Base-by-base conservation (phyloP, 176 grass and related monocot species). In the Melocanna baccifera region DNA sequence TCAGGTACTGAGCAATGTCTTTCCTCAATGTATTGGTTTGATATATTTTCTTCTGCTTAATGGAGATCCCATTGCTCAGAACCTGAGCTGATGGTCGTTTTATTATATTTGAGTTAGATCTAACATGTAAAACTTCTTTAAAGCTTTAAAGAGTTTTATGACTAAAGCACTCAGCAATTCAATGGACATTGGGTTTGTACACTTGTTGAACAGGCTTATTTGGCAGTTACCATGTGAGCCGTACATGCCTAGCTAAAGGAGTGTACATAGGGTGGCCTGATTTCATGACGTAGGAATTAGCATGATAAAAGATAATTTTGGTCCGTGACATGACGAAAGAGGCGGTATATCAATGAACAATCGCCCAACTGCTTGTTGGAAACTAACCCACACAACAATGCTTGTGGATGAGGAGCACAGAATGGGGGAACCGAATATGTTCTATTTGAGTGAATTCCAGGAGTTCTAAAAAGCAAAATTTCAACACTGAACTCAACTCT, bases 1-100 rank as follows among this genome's bases (percentile, higher is more conserved):
- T 75, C 91, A 96, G 93, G 96, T 99, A 73, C 16, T 78, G 4
- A 20, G 50, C 36, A 66, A 20, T 45, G 25, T 82, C 52, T 84
- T 83, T 83, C 46, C 26, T 71, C 66, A 25, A 18, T 39, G 16
- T 85, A 37, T 43, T 65, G 2, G 22, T 22, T 10, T 86, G 30
- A 20, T 71, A 16, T 26, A 80, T 40, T 71, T 80, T 14, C 41
- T 63, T 72, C 48, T 76, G 6, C 36, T 68, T 56, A 28, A 11
- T 19, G 19, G n/a, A 10, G 18, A 73, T 13, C 19, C 23, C 29
- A 30, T 30, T 73, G 26, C 50, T 74, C 5, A 40, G 16, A 52
- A 30, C 18, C 41, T 12, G 22, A 18, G 64, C 41, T 68, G 25
- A 46, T 37, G 30, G 22, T 68, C 70, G 16, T 10, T 20, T 82